Evolutionary conservation across 805 yeast species (phyloP), one percentile per base, ranked within the genome.

Genomic region (Candida mattraensis): DNA sequence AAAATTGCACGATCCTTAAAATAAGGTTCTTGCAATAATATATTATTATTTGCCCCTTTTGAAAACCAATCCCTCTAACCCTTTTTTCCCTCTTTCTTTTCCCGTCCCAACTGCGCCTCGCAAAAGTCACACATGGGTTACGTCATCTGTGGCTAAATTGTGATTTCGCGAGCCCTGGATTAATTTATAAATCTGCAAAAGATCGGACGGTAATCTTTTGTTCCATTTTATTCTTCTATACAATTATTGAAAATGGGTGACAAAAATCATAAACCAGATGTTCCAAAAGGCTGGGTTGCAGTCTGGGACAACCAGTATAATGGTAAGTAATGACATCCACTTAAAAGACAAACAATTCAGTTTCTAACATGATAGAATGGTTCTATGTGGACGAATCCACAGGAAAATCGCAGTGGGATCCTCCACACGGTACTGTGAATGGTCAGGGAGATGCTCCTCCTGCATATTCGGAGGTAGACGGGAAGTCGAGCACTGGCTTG

Each of bases 351-450:
- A 17, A 29, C 30, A 28, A 20, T 35, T 32, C 42, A 34, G 37
- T 31, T 40, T 30, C 5, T n/a, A 13, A 12, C 12, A 3, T 16
- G 28, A 8, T 14, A 48, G 61, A 57, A 72, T 87, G 81, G 80
- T 91, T 80, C 59, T 91, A 80, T 53, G 95, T 91, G n/a, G 69
- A 87, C 50, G 63, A 84, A 45, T 53, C 69, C 11, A 75, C 86
- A 10, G 82, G 84, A 41, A 67, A 76, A 47, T 86, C 96, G 0
- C 96, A 88, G 60, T 91, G 98, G 98, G 95, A 86, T 35, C 77
- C 80, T 10, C 97, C 96, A 11, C 40, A 42, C 8, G 83, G 83
- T 1, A 76, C 86, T 0, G 56, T 48, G 2, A 72, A 74, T 55
- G 59, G 64, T 7, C 36, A 44, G 4, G 50, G 40, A 4, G 61